Evolutionary conservation across 768 basidiomycete species (phyloP), one percentile per base, ranked within the genome.

Genomic region (Tylopilus intermedius): DNA sequence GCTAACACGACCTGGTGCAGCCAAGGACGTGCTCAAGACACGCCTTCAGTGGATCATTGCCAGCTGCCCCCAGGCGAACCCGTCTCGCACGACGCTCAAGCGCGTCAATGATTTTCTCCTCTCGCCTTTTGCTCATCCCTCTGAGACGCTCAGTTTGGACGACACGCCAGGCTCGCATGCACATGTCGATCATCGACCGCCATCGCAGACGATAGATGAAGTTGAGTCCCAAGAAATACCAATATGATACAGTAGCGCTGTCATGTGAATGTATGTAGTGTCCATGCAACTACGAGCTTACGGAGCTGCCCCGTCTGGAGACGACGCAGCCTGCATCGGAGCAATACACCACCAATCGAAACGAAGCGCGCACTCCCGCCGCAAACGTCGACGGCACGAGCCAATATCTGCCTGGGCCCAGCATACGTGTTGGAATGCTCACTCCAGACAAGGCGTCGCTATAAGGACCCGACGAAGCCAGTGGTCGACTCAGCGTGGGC

Each of bases 1-100:
- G 18, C 47, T 63, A 11, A 57, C 29, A 0, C 8, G 21, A 18
- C 55, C 18, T 33, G 37, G 33, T 33, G 18, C 62, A 41, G 76
- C 73, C 57, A 96, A 96, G 66, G 68, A 74, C 18, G 69, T 76
- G 11, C 81, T 97, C 56, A 80, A 82, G 10, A 84, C 74, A 11
- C 78, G 92, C 15, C 74, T 97, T 33, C 86, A 97, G 64, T 92
- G 89, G 90, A 81, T 97, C 45, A 86, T 94, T 53, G 75, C 85
- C 18, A 84, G 81, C 57, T 72, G 78, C 47, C 87, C 89, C 5
- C 72, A 75, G 49, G 87, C 84, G 4, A 97, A 96, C 64, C 94
- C 95, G 0, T 84, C 89, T 9, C 79, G 93, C 39, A 76, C 82
- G 14, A 90, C 88, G 8, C 74, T 97, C 54, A 90, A 90, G 67